Evolutionary conservation across 306 rosid genomes (phyloP).

Genomic region (Castanopsis chinensis): DNA sequence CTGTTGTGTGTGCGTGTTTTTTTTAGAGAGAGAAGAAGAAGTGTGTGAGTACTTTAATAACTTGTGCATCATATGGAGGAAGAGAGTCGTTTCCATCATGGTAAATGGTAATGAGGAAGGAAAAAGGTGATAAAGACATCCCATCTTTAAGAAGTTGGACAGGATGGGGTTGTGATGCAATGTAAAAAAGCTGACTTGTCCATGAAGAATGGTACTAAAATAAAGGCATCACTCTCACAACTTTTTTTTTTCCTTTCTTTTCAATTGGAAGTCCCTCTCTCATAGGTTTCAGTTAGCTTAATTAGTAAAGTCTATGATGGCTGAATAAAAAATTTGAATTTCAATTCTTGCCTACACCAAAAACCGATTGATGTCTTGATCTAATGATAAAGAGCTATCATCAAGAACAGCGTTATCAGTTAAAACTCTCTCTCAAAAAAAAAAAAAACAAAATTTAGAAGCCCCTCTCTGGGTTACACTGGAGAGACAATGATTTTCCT

Average conservation of each 20-base stretch:
- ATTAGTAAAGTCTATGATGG: fast-evolving
- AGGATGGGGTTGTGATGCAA: slow-evolving; percentile 6
- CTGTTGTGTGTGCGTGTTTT: background rate
- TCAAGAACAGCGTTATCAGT: fast-evolving
- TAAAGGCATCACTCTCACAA: background rate
- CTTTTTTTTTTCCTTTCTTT: background rate
- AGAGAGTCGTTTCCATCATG: background rate
- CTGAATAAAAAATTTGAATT: fast-evolving
- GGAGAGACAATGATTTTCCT: too few relatives aligned
- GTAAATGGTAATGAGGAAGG: background rate
- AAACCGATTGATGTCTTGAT: too few relatives aligned
- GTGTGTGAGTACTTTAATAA: background rate
- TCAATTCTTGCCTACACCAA: too few relatives aligned
- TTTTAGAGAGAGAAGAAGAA: too few relatives aligned
- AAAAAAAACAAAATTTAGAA: too few relatives aligned
- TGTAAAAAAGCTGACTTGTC: slow-evolving; percentile 11
- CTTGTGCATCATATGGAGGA: slow-evolving; percentile 21
- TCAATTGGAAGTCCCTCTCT: too few relatives aligned
- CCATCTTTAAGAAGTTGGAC: slow-evolving; percentile 24
- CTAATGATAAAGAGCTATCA: too few relatives aligned
- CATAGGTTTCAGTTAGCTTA: too few relatives aligned
- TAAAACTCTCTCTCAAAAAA: too few relatives aligned
- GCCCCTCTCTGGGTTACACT: too few relatives aligned
- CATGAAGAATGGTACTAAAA: slow-evolving; percentile 14
- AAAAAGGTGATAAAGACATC: slow-evolving; percentile 32